These are phyloP conservation scores for Cytospora piceicola DNA, from an alignment of 2,329 filamentous ascomycete species.

Conservation along the genomic window DNA sequence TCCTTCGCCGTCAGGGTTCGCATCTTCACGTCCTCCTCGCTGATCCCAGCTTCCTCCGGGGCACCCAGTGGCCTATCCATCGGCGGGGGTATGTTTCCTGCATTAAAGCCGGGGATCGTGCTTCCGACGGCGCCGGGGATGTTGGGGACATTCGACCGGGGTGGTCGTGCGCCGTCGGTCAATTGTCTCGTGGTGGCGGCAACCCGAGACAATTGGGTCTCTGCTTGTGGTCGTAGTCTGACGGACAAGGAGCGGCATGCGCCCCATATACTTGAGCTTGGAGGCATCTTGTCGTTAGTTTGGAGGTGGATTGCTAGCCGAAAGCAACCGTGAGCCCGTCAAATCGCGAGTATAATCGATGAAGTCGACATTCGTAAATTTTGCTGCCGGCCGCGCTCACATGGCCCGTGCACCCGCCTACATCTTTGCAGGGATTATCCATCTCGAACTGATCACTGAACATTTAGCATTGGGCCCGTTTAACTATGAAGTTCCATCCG, in stretches of 20 bases:
- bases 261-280: slow-evolving; percentile 55
- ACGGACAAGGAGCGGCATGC: slow-evolving; percentile 48
- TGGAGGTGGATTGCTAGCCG: slow-evolving; percentile 1
- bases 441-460: background rate
- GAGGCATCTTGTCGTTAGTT: slow-evolving; percentile 51
- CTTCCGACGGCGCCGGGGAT: slow-evolving; percentile 9
- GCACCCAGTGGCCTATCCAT: slow-evolving; percentile 16
- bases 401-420: background rate
- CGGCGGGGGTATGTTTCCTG: slow-evolving; percentile 23
- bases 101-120: slow-evolving; percentile 14
- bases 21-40: slow-evolving; percentile 42
- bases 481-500: too few relatives aligned
- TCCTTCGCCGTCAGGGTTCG: slow-evolving; percentile 44
- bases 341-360: background rate
- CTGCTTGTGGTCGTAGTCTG: slow-evolving; percentile 41
- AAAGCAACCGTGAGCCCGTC: background rate
- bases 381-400: background rate
- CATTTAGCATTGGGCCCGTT: too few relatives aligned
- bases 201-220: slow-evolving; percentile 34
- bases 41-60: slow-evolving; percentile 3
- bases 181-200: slow-evolving; percentile 36
- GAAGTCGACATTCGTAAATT: slow-evolving; percentile 1
- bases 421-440: background rate
- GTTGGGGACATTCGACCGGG: slow-evolving; percentile 21
- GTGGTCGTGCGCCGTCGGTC: slow-evolving; percentile 34